Conservation (phyloP, 371 early-diverging fungal genomes). For the Mortierella sp. region DNA sequence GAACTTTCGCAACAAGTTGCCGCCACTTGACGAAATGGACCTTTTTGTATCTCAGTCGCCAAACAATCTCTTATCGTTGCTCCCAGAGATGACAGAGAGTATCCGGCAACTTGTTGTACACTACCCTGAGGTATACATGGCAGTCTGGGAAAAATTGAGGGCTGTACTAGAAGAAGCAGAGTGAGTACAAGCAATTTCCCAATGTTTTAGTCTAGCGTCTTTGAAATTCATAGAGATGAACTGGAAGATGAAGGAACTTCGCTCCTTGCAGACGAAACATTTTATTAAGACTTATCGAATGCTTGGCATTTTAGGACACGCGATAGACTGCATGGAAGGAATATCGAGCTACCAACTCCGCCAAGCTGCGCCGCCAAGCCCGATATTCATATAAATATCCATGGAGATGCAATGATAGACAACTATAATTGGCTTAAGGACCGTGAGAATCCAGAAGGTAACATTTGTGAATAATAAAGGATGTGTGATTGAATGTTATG, state of each 20-base stretch:
- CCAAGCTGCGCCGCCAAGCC: conserved; percentile 39
- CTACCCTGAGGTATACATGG: conserved; percentile 45
- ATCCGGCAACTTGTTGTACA: conserved; percentile 37
- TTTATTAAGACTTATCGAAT: not conserved
- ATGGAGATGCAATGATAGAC: conserved; percentile 64
- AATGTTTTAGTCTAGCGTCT: not conserved
- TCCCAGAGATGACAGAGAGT: conserved; percentile 54
- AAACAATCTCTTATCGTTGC: conserved; percentile 36
- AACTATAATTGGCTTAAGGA: conserved; percentile 68
- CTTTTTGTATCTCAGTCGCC: conserved; percentile 46
- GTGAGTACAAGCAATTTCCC: conserved; percentile 5
- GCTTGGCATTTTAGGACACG: conserved; percentile 30
- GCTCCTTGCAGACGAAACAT: no score
- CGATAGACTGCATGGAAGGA: conserved; percentile 48
- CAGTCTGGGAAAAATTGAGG: conserved; percentile 46
- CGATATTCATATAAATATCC: conserved; percentile 50
- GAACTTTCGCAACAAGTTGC: conserved; percentile 41
- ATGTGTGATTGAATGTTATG: not conserved
- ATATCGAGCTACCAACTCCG: conserved; percentile 38
- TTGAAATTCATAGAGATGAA: not conserved
- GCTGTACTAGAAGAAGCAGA: conserved; percentile 47
- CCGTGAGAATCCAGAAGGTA: conserved; percentile 60
- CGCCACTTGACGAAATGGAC: conserved; percentile 49
- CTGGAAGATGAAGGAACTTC: not conserved
- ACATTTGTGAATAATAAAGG: not conserved